Evolutionary conservation across 495 filamentous ascomycete species (phyloP), one percentile per base, ranked within the genome.

Genomic region (Daldinia childiae): DNA sequence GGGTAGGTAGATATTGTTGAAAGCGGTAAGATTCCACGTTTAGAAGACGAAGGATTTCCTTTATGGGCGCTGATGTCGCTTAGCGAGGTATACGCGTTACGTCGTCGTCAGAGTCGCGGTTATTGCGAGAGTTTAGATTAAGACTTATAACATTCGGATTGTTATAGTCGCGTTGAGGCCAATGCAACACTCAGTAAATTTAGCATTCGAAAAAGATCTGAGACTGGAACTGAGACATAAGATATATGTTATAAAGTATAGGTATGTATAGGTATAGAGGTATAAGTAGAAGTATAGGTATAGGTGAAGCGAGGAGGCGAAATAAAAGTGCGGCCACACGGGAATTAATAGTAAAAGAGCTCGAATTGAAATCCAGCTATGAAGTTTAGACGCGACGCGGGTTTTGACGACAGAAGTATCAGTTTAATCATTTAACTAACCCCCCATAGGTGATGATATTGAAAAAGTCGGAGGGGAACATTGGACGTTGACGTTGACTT

Each of bases 1-100:
- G 27, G 36, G 43, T 66, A 38, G 27, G 36, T 14, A 27, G 58
- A 54, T 32, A 17, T 48, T 56, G 32, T 41, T 58, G 57, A 34
- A 39, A 60, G 21, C 41, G 14, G 69, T 59, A 52, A n/a, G 34
- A 50, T 61, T 58, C 54, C 58, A 38, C 32, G 63, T 62, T n/a
- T 14, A 62, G 30, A 38, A 11, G 30, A 45, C 62, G 26, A 32
- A 48, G 45, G 60, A 57, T 61, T 63, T 63, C 55, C 58, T 68
- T 72, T 21, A 45, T 55, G 43, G 54, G 59, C 3, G 69, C 27
- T 51, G 56, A 50, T 65, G 39, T 58, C 51, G 64, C 64, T 64
- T 68, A 68, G 69, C 62, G 66, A 73, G 65, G n/a, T 55, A 30
- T 63, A 73, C 71, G 71, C 71, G 71, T 73, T 73, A n/a, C 29